Percentiles rank a stretch among this genome's conserved stretches.
Conservation (phyloP, 345 rosid species). For the Acer negundo region DNA sequence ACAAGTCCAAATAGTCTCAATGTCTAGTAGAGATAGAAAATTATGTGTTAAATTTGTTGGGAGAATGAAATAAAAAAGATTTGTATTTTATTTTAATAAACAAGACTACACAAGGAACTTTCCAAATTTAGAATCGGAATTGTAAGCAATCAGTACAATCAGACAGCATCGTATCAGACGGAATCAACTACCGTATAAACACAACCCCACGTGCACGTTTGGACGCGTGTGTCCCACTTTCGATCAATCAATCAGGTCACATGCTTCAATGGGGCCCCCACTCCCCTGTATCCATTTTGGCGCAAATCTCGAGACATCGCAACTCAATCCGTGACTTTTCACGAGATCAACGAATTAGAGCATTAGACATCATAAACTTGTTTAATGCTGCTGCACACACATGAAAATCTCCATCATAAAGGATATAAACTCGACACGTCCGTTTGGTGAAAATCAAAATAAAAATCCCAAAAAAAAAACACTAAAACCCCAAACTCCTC, state of each 20-base stretch:
- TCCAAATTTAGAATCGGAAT: background rate
- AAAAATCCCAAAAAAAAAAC: background rate
- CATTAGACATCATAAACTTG: background rate
- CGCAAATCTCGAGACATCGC: background rate
- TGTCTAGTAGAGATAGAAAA: too few relatives aligned
- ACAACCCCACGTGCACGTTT: background rate
- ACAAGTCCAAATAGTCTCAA: too few relatives aligned
- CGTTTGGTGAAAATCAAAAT: background rate
- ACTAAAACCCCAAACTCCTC: slow-evolving; percentile 8
- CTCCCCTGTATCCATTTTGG: background rate
- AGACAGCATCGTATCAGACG: background rate
- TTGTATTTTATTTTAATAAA: too few relatives aligned
- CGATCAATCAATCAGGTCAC: slow-evolving; percentile 5
- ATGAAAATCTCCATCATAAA: background rate
- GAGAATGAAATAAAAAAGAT: too few relatives aligned
- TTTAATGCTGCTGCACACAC: background rate
- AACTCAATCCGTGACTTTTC: background rate
- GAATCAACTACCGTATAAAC: background rate
- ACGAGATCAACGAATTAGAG: background rate
- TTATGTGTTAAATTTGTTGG: too few relatives aligned
- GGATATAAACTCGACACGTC: slow-evolving; percentile 10
- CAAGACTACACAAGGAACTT: background rate
- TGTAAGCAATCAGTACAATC: slow-evolving; percentile 2
- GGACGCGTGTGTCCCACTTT: too few relatives aligned
- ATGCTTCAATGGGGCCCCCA: background rate